Percentiles rank a stretch among this genome's conserved stretches.
Evolutionary conservation across 2,329 filamentous ascomycete species (phyloP).

Genomic region (Arthrobotrys iridis): DNA sequence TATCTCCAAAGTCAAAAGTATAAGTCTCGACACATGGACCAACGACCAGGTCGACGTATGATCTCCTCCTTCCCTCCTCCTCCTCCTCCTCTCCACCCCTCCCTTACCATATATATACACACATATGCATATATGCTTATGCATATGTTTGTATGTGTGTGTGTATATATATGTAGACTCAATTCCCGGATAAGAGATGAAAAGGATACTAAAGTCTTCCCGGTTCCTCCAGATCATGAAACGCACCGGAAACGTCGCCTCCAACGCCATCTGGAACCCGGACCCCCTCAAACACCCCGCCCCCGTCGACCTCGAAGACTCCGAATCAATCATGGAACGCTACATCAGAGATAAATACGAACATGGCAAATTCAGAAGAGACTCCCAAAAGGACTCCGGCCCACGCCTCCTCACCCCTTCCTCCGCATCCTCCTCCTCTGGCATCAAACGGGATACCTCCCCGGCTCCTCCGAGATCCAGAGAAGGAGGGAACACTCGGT

Average conservation of each 20-base stretch:
- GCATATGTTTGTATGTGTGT: too few relatives aligned
- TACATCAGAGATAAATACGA: slow-evolving; percentile 96
- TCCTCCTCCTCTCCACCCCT: background rate
- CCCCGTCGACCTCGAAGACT: slow-evolving; percentile 89
- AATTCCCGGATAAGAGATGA: background rate
- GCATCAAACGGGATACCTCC: slow-evolving; percentile 59
- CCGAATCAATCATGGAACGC: slow-evolving; percentile 91
- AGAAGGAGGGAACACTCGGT: slow-evolving; percentile 17
- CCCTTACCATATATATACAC: too few relatives aligned
- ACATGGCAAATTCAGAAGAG: slow-evolving; percentile 66
- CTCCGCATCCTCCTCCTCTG: slow-evolving; percentile 64
- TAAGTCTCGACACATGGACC: slow-evolving; percentile 98
- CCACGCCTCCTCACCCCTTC: slow-evolving; percentile 66
- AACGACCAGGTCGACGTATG: slow-evolving; percentile 94
- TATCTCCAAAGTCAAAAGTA: slow-evolving; percentile 96
- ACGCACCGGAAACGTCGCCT: slow-evolving; percentile 83
- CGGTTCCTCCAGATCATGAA: slow-evolving; percentile 80
- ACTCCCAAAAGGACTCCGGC: slow-evolving; percentile 63
- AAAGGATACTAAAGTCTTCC: slow-evolving; percentile 42
- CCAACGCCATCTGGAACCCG: slow-evolving; percentile 90
- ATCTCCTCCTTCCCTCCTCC: slow-evolving; percentile 51
- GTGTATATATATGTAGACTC: too few relatives aligned
- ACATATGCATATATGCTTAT: too few relatives aligned
- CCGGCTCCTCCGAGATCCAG: slow-evolving; percentile 24
- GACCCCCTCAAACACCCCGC: slow-evolving; percentile 82